These are phyloP conservation scores for Rhinocladiella similis DNA, from an alignment of 2,329 filamentous ascomycete species.

Conservation along the genomic window DNA sequence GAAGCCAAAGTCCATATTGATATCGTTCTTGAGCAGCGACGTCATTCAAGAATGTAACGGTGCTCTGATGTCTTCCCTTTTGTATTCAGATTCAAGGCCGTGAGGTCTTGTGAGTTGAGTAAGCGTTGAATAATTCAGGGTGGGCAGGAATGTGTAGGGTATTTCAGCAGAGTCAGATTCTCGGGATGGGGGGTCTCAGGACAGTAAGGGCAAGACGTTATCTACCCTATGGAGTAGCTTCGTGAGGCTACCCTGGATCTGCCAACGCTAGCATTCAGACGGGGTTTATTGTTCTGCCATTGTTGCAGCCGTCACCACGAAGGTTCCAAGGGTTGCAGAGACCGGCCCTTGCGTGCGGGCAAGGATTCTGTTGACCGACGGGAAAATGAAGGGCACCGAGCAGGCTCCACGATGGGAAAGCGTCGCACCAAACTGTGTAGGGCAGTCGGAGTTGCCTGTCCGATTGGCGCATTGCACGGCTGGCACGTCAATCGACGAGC, in stretches of 20 bases:
- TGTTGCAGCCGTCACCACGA: constrained; percentile 1
- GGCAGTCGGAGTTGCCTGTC: not conserved
- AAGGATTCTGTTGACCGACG: constrained; percentile 20
- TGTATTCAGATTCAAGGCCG: not conserved
- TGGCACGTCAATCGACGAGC: not conserved
- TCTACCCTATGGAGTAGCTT: not conserved
- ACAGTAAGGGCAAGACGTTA: constrained; percentile 12
- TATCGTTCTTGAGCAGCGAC: constrained; percentile 7
- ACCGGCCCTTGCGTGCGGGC: not conserved
- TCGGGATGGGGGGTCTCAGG: not conserved
- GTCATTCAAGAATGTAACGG: constrained; percentile 14
- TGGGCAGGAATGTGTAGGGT: constrained; percentile 8
- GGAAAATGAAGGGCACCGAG: constrained; percentile 14
- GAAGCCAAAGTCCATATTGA: constrained; percentile 28
- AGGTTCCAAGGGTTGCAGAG: not conserved
- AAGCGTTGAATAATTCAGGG: constrained; percentile 8
- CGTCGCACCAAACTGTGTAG: not conserved
- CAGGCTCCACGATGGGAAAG: not conserved
- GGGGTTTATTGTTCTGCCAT: constrained; percentile 25
- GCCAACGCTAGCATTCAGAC: not conserved
- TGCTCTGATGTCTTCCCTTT: constrained; percentile 5
- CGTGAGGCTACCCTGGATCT: too few species aligned
- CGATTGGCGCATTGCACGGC: not conserved
- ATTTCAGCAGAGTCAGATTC: constrained; percentile 19
- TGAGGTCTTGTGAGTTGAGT: constrained; percentile 12